Evolutionary conservation across 1,284 basidiomycete species (phyloP).

Genomic region (Trametes sp.): DNA sequence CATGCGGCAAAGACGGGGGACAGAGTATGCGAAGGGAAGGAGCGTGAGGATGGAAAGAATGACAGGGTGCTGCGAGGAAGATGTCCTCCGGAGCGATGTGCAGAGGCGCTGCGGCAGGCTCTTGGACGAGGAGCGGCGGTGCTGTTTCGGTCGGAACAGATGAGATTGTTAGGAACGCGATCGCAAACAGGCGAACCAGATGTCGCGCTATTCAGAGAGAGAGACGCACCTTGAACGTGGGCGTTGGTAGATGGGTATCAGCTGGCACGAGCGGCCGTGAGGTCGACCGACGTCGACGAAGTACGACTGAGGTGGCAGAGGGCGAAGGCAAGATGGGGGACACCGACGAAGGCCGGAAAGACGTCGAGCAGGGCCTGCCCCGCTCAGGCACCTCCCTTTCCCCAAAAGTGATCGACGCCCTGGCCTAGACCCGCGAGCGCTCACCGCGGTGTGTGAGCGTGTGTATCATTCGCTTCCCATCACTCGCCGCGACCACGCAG

Average conservation of each 20-base stretch:
- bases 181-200: neutral
- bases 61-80: constrained; percentile 22
- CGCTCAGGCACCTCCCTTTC: constrained; percentile 20
- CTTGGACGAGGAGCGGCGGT: constrained; percentile 19
- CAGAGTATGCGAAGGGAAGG: constrained; percentile 27
- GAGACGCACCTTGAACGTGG: neutral
- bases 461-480: constrained; percentile 8
- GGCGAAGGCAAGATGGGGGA: constrained; percentile 5
- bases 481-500: neutral
- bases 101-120: constrained; percentile 17
- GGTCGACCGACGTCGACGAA: neutral
- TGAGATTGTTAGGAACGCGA: constrained; percentile 17
- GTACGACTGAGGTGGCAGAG: constrained; percentile 16
- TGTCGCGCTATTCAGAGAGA: neutral
- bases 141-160: constrained; percentile 25
- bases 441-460: constrained; percentile 3
- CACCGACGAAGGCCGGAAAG: neutral
- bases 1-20: constrained; percentile 41
- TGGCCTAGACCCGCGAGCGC: constrained; percentile 17
- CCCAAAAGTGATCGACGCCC: constrained; percentile 18
- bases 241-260: neutral
- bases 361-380: constrained; percentile 1
- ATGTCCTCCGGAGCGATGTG: constrained; percentile 7
- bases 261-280: constrained; percentile 6
- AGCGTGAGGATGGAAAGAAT: constrained; percentile 35